A percentile compares a stretch with the other conserved stretches of the same genome.
Conservation (phyloP, 202 grass and related monocot species). For the Hordeum pubiflorum region DNA sequence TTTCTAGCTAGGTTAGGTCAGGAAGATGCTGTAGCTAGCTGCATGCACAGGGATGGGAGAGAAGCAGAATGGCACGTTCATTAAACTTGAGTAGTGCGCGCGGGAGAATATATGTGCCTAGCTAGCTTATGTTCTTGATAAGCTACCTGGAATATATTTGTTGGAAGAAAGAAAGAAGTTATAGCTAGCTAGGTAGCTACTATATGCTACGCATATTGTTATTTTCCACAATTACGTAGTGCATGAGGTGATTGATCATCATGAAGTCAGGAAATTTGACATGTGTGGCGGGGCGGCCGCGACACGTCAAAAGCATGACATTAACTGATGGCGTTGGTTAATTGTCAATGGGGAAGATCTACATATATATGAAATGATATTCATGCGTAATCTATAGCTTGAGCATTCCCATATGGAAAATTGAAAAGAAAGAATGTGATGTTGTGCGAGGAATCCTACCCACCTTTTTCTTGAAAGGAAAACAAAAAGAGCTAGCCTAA, state of each 20-base stretch:
- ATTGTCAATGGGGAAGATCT: slow-evolving; percentile 10
- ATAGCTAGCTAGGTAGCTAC: neutral
- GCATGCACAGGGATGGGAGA: neutral
- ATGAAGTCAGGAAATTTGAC: neutral
- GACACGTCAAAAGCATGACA: neutral
- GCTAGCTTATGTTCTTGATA: slow-evolving; percentile 34
- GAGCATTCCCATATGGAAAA: slow-evolving; percentile 21
- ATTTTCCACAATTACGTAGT: neutral
- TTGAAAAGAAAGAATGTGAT: neutral
- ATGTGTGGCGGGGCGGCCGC: neutral
- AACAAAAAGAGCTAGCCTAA: slow-evolving; percentile 24
- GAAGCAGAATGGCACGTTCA: neutral
- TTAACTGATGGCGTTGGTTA: slow-evolving; percentile 10
- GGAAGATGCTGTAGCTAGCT: slow-evolving; percentile 25
- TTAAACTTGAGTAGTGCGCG: slow-evolving; percentile 25
- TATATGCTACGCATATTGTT: neutral
- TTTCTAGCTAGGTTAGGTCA: slow-evolving; percentile 38
- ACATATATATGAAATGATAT: neutral
- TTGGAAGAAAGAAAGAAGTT: neutral
- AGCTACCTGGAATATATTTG: slow-evolving; percentile 50
- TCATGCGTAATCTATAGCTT: neutral
- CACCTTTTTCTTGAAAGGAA: slow-evolving; percentile 37
- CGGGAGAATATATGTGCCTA: slow-evolving; percentile 30
- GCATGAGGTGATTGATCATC: neutral
- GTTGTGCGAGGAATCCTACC: slow-evolving; percentile 39